Evolutionary conservation across 2,329 filamentous ascomycete genomes (phyloP).

Genomic region (Fusarium sp.): DNA sequence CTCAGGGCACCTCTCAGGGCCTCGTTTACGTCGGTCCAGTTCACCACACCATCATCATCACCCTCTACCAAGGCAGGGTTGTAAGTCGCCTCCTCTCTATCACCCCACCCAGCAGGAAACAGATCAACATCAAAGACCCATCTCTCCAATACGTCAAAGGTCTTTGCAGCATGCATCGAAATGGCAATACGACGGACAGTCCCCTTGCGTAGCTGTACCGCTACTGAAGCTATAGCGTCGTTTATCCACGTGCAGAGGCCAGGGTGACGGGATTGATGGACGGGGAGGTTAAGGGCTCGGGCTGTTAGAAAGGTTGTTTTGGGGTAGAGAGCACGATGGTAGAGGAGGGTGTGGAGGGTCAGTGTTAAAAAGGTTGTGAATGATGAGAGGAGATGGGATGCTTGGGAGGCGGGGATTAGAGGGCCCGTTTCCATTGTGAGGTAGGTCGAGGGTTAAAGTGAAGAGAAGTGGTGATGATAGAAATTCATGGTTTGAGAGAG

Average conservation of each 20-base stretch:
- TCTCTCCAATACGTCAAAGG: constrained; percentile 63
- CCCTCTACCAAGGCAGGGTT: constrained; percentile 40
- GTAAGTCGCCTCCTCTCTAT: constrained; percentile 33
- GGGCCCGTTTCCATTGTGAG: constrained; percentile 14
- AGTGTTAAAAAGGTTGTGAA: constrained; percentile 86
- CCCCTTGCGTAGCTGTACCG: constrained; percentile 73
- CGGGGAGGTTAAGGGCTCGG: constrained; percentile 83
- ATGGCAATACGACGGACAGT: constrained; percentile 59
- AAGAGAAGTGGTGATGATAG: neutral
- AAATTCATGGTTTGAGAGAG: constrained; percentile 4
- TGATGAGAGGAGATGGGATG: constrained; percentile 66
- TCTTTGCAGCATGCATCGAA: constrained; percentile 56
- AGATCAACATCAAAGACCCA: constrained; percentile 68
- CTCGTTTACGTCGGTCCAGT: constrained; percentile 73
- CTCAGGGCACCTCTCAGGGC: constrained; percentile 75
- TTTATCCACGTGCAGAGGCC: constrained; percentile 86
- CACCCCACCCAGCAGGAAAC: constrained; percentile 56
- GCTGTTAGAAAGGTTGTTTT: constrained; percentile 79
- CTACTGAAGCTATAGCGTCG: constrained; percentile 79
- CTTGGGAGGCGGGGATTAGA: constrained; percentile 51
- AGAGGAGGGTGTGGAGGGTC: constrained; percentile 86
- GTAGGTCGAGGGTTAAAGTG: neutral
- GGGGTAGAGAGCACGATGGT: constrained; percentile 84
- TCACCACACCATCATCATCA: constrained; percentile 48
- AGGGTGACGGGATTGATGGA: constrained; percentile 87